Conservation (phyloP, 163 green algal species). For the Chlorella variabilis region DNA sequence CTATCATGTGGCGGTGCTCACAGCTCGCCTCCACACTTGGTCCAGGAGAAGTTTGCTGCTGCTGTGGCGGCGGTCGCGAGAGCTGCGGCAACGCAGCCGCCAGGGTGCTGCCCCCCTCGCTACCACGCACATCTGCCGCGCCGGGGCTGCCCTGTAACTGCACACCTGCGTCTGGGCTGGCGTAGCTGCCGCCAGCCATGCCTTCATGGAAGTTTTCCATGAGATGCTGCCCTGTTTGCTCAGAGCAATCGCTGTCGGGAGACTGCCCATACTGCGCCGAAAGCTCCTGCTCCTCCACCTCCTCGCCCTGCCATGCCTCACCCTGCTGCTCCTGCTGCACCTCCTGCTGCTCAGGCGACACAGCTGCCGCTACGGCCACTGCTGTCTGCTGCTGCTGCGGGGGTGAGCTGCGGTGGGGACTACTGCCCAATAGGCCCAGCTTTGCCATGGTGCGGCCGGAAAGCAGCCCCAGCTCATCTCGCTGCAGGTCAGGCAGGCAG, state of each 20-base stretch:
- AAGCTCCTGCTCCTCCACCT: not conserved
- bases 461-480: constrained; percentile 44
- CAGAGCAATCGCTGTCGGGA: constrained; percentile 22
- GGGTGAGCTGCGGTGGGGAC: not conserved
- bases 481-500: constrained; percentile 14
- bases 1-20: not conserved
- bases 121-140: not conserved
- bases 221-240: constrained; percentile 26
- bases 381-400: not conserved
- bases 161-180: not conserved
- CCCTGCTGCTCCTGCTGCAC: not conserved
- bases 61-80: not conserved
- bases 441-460: not conserved
- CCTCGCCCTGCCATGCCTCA: constrained; percentile 6
- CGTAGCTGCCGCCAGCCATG: not conserved
- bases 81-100: not conserved
- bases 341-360: not conserved
- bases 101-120: not conserved
- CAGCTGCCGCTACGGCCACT: not conserved
- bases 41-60: not conserved
- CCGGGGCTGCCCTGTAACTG: not conserved
- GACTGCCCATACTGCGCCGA: constrained; percentile 6
- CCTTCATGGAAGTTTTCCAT: constrained; percentile 8
- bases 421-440: not conserved
- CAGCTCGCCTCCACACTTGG: no score